phyloP scores from a whole-genome alignment of 768 basidiomycete species.

The Candolleomyces eurysporus region DNA sequence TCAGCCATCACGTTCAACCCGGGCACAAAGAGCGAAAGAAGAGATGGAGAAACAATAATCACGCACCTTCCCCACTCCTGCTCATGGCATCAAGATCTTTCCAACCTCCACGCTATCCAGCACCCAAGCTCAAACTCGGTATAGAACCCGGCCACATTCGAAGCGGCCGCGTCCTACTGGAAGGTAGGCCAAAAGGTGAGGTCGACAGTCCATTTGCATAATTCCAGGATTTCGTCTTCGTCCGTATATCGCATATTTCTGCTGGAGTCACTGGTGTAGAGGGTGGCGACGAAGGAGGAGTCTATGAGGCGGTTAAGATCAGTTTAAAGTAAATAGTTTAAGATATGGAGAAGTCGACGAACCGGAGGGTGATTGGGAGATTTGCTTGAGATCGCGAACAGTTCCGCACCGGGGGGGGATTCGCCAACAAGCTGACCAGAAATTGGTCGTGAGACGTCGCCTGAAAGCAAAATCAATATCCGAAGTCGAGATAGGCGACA shows the following conservation, averaged over 20 bases:
- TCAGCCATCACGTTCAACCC: background rate
- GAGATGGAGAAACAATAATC: background rate
- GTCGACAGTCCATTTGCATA: slow-evolving; percentile 89
- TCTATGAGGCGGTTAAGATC: slow-evolving; percentile 31
- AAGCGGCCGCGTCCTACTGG: slow-evolving; percentile 61
- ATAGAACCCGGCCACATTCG: slow-evolving; percentile 67
- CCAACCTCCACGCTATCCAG: slow-evolving; percentile 84
- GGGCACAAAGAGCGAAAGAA: background rate
- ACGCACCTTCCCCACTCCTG: slow-evolving; percentile 80
- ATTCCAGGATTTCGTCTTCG: slow-evolving; percentile 72
- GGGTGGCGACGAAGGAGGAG: slow-evolving; percentile 72
- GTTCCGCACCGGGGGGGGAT: slow-evolving; percentile 9
- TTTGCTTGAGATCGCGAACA: slow-evolving; percentile 47
- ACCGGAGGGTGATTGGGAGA: slow-evolving; percentile 57
- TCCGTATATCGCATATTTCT: slow-evolving; percentile 81
- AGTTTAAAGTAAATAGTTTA: too few species aligned
- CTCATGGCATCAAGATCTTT: too few species aligned
- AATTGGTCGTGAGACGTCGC: slow-evolving; percentile 79
- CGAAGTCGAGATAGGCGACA: too few species aligned
- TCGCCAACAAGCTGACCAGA: slow-evolving; percentile 53
- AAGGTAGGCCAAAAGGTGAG: slow-evolving; percentile 73
- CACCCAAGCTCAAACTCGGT: slow-evolving; percentile 75
- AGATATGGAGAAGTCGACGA: too few species aligned
- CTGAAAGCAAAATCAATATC: slow-evolving; percentile 34
- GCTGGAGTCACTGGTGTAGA: slow-evolving; percentile 77